phyloP scores from a whole-genome alignment of 2,329 filamentous ascomycete genomes.

The Talaromyces sp. region DNA sequence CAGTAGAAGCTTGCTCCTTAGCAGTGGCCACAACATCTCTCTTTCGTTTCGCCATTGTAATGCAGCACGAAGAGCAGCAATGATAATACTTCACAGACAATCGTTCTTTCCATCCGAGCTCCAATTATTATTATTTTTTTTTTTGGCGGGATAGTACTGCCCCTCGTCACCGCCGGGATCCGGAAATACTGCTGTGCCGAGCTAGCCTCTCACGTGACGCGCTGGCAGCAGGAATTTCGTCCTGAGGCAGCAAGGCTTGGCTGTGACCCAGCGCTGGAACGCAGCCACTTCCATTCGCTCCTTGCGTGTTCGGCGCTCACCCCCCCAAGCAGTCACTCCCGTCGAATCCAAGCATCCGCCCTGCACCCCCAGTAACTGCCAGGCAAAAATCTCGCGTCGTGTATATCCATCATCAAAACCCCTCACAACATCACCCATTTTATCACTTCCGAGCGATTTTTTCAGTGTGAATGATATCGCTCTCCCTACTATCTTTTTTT shows the following conservation, averaged over 20 bases:
- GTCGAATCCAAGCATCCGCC: conserved; percentile 15
- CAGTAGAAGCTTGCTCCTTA: conserved; percentile 17
- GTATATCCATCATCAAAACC: conserved; percentile 29
- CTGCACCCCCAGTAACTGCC: conserved; percentile 21
- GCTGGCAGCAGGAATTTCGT: not conserved
- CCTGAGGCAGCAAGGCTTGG: conserved; percentile 14
- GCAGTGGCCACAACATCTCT: conserved; percentile 27
- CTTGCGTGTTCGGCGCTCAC: not conserved
- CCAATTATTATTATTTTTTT: conserved; percentile 9
- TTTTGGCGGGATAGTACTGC: conserved; percentile 11
- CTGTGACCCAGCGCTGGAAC: not conserved
- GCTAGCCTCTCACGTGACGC: not conserved
- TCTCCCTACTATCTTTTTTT: conserved; percentile 33
- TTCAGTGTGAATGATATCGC: conserved; percentile 37
- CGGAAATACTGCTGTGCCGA: not conserved
- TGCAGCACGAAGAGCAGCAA: not conserved
- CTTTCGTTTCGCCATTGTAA: conserved; percentile 41
- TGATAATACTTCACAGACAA: not conserved
- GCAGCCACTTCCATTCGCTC: not conserved
- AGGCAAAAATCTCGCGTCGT: conserved; percentile 23
- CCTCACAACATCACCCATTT: conserved; percentile 33
- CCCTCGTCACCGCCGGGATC: conserved; percentile 7
- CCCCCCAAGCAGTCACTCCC: conserved; percentile 17
- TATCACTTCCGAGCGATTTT: conserved; percentile 41
- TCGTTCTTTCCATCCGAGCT: not conserved